Conservation (phyloP, 169 alveolate genomes). For the Eimeria sp. region DNA sequence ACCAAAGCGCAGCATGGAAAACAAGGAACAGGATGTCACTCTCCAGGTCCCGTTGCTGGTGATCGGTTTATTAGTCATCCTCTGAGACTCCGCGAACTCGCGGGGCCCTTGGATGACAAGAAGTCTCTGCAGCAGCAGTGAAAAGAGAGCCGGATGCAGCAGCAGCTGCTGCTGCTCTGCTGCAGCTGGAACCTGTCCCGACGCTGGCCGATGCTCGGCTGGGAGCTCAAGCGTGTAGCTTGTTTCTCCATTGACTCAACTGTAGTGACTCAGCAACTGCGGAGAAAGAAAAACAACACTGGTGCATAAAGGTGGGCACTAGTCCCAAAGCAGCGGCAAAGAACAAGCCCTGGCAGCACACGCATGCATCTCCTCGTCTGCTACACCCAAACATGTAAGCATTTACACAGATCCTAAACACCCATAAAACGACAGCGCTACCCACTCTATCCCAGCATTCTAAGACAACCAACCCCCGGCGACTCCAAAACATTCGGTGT, state of each 20-base stretch:
- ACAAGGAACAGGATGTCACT: constrained; percentile 9
- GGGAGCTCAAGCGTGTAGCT: neutral
- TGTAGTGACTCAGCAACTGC: constrained; percentile 61
- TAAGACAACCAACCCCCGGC: no score
- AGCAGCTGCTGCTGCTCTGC: constrained; percentile 30
- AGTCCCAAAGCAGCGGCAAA: neutral
- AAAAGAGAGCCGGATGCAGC: constrained; percentile 6
- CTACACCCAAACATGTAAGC: neutral
- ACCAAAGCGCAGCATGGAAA: neutral
- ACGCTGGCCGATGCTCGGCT: neutral
- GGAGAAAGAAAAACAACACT: neutral
- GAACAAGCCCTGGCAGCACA: neutral
- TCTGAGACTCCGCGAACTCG: constrained; percentile 22
- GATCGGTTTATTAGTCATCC: neutral
- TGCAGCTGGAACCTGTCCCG: constrained; percentile 60
- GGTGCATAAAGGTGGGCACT: neutral
- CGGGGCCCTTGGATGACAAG: constrained; percentile 5
- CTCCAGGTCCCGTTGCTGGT: neutral
- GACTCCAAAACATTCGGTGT: neutral
- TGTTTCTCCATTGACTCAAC: constrained; percentile 56
- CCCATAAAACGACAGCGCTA: neutral
- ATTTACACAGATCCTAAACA: neutral
- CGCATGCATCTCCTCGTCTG: neutral
- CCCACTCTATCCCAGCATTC: neutral
- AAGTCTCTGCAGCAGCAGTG: constrained; percentile 31